phyloP scores from a whole-genome alignment of 768 basidiomycete genomes.

The Macrocybe gigantea region DNA sequence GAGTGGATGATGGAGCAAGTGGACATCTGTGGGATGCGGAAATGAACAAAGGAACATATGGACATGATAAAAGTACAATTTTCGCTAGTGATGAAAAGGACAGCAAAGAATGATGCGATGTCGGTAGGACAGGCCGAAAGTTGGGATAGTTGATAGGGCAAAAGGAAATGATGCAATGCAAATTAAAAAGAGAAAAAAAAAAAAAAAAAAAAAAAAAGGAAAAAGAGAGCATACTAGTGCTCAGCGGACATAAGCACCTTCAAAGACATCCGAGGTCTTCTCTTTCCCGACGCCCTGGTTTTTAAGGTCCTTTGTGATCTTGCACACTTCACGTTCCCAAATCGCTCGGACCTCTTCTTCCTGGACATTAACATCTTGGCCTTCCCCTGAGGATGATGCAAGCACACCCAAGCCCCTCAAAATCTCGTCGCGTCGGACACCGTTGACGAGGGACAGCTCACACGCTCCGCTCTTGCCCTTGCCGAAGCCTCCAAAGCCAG shows the following conservation, averaged over 20 bases:
- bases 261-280: slow-evolving; percentile 7
- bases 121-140: slow-evolving; percentile 13
- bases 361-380: slow-evolving; percentile 27
- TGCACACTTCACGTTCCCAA: slow-evolving; percentile 45
- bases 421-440: slow-evolving; percentile 62
- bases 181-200: slow-evolving; percentile 1
- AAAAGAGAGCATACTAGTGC: slow-evolving; percentile 1
- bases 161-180: slow-evolving; percentile 1
- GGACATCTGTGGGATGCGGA: too few relatives aligned
- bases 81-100: neutral
- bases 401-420: slow-evolving; percentile 62
- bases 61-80: too few relatives aligned
- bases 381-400: slow-evolving; percentile 14
- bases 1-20: too few relatives aligned
- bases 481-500: slow-evolving; percentile 27
- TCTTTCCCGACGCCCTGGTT: slow-evolving; percentile 16
- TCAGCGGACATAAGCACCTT: slow-evolving; percentile 8
- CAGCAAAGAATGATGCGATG: neutral
- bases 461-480: slow-evolving; percentile 34
- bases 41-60: too few relatives aligned
- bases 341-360: slow-evolving; percentile 49
- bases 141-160: slow-evolving; percentile 2
- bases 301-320: slow-evolving; percentile 40
- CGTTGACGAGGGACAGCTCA: slow-evolving; percentile 54
- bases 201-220: slow-evolving; percentile 4